Evolutionary conservation across 2,329 filamentous ascomycete species (phyloP), one percentile per base, ranked within the genome.

Genomic region (Ceratocystis huliohia): DNA sequence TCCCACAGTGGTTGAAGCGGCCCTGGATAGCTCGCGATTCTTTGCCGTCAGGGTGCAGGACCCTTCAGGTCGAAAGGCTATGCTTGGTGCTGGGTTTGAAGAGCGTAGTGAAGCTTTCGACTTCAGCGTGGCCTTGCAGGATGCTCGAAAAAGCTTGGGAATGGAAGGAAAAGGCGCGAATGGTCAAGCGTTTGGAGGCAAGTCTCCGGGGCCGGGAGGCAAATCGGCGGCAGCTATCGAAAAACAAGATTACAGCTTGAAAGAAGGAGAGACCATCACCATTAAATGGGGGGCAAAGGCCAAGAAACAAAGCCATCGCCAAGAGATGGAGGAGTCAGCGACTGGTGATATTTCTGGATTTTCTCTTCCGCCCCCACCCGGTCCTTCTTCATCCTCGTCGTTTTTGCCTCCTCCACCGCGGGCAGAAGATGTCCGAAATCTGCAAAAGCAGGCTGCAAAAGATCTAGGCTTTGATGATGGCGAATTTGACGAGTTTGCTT

Each of bases 191-290:
- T 20, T 20, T 20, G 28, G 56, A 72, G 57, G 75, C 72, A 6
- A 72, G 72, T 25, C 5, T 30, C 71, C 73, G 25, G 70, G 73
- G 70, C 74, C 75, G 70, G 76, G 75, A 53, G 76, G 75, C 68
- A 74, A 75, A 68, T 74, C 75, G 66, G 66, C 68, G 5, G 72
- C 75, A 59, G 75, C 76, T 13, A 63, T 61, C 6, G 82, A 83
- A 72, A 87, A 85, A 76, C 84, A 82, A 70, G 91, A 96, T 72
- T 91, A 91, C 73, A 92, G 88, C 72, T 75, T 96, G 69, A 96
- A 96, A 75, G 90, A 92, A 68, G 91, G 91, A 10, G 88, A 96
- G 80, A 96, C 88, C 20, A 95, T 96, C 71, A 90, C 87, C 45
- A 75, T 75, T 62, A 79, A 79, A 70, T 79, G 82, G 68, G 80